Percentiles rank a stretch among this genome's conserved stretches.
These are phyloP conservation scores for Colletotrichum spinosum DNA, from an alignment of 2,329 filamentous ascomycete genomes.

Conservation along the genomic window DNA sequence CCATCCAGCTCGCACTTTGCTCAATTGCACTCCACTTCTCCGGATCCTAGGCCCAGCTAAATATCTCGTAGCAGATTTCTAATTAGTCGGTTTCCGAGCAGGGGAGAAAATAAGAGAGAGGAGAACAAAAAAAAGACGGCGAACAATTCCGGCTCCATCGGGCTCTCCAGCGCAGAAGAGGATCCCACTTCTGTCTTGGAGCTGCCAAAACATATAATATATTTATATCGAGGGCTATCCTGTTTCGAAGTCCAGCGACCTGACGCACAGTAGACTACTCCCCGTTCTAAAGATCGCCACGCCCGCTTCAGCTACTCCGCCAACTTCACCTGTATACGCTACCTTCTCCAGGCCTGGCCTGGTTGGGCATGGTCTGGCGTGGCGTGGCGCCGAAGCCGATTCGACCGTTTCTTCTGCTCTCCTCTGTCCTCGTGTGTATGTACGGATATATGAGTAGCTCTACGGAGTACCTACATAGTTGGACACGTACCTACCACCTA, in stretches of 20 bases:
- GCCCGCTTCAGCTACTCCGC: constrained; percentile 34
- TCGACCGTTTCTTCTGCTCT: too few species aligned
- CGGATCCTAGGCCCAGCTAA: constrained; percentile 1
- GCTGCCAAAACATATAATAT: constrained; percentile 25
- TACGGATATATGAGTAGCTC: too few species aligned
- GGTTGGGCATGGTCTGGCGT: constrained; percentile 27
- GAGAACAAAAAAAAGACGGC: background rate
- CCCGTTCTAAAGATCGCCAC: constrained; percentile 38
- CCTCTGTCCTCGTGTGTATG: too few species aligned
- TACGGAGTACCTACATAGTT: too few species aligned
- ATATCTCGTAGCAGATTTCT: background rate
- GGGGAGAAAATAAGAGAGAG: too few species aligned
- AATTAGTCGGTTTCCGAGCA: too few species aligned
- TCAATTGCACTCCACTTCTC: constrained; percentile 2
- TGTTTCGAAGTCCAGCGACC: constrained; percentile 34
- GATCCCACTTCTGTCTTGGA: background rate
- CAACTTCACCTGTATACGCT: background rate
- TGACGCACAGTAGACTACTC: constrained; percentile 36
- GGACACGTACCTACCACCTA: constrained; percentile 20
- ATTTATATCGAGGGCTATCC: constrained; percentile 37
- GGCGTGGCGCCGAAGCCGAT: background rate
- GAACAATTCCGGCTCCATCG: too few species aligned
- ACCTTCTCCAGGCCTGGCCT: constrained; percentile 10
- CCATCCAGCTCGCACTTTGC: background rate
- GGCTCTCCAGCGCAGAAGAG: background rate